Evolutionary conservation across 768 basidiomycete genomes (phyloP).

Genomic region (Termitomyces titanicus): DNA sequence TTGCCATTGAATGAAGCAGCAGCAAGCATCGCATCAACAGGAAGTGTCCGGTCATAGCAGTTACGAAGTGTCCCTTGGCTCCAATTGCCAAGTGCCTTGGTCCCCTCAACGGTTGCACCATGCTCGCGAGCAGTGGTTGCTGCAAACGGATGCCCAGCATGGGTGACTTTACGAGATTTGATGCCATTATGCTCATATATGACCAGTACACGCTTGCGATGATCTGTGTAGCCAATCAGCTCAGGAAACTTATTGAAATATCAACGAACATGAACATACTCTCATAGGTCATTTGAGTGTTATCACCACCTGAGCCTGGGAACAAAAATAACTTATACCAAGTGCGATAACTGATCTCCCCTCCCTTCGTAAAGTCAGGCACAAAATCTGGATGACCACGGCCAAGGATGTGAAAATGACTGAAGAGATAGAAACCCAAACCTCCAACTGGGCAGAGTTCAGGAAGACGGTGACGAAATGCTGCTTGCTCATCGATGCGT

Average conservation of each 20-base stretch:
- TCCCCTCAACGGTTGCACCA: conserved; percentile 16
- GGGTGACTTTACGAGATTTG: conserved; percentile 2
- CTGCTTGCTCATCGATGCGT: conserved; percentile 1
- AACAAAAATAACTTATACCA: conserved; percentile 19
- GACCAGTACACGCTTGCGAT: conserved; percentile 16
- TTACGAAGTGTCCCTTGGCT: conserved; percentile 8
- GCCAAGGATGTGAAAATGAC: conserved; percentile 21
- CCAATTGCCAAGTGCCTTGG: conserved; percentile 21
- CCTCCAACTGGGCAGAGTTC: conserved; percentile 20
- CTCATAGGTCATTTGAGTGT: conserved; percentile 24
- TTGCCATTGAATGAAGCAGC: conserved; percentile 21
- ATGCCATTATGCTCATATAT: conserved; percentile 22
- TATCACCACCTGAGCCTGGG: background rate
- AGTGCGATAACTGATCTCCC: conserved; percentile 17
- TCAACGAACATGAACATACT: conserved; percentile 20
- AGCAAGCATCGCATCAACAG: conserved; percentile 21
- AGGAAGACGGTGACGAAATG: conserved; percentile 19
- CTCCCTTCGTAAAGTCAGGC: conserved; percentile 9
- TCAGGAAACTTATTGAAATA: background rate
- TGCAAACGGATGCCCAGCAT: conserved; percentile 12
- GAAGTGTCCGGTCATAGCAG: conserved; percentile 22
- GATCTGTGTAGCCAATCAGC: conserved; percentile 18
- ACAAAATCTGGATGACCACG: conserved; percentile 11
- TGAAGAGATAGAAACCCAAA: conserved; percentile 4
- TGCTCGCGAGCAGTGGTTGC: conserved; percentile 19